Evolutionary conservation across 108 stramenopile genomes (phyloP).

Genomic region (Fistulifera pelliculosa): DNA sequence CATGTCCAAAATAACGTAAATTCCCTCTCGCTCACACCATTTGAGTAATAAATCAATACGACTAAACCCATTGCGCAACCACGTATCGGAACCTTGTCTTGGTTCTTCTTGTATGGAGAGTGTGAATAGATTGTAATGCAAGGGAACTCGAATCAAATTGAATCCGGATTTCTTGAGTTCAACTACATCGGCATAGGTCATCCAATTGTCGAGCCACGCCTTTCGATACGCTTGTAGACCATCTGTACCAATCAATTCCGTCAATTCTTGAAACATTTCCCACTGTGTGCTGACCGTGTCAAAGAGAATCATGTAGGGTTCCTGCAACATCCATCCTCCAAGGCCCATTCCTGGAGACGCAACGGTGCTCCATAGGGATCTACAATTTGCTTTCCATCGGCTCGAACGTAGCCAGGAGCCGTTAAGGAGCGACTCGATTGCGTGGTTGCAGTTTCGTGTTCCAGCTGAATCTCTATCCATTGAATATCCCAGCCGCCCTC

Average conservation of each 20-base stretch:
- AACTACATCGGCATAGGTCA: background rate
- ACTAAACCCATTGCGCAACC: background rate
- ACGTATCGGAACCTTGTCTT: background rate
- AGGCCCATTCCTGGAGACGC: background rate
- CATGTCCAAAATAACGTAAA: background rate
- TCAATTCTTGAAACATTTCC: background rate
- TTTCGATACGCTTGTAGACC: background rate
- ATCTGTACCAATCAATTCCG: background rate
- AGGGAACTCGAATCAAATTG: background rate
- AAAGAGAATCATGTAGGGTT: background rate
- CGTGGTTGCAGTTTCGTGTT: too few relatives aligned
- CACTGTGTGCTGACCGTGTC: background rate
- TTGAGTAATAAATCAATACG: background rate
- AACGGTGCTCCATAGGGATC: background rate
- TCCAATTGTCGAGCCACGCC: background rate
- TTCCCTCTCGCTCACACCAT: background rate
- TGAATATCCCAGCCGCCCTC: too few relatives aligned
- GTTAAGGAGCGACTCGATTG: too few relatives aligned
- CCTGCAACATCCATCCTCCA: conserved; percentile 2
- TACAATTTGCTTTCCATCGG: background rate
- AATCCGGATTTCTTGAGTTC: background rate
- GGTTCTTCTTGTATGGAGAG: background rate
- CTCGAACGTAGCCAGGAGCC: background rate
- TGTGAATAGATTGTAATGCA: conserved; percentile 1
- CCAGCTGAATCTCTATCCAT: too few relatives aligned